Evolutionary conservation across 106 monocot species (phyloP), one percentile per base, ranked within the genome.

Genomic region (Dendrobium catenatum): DNA sequence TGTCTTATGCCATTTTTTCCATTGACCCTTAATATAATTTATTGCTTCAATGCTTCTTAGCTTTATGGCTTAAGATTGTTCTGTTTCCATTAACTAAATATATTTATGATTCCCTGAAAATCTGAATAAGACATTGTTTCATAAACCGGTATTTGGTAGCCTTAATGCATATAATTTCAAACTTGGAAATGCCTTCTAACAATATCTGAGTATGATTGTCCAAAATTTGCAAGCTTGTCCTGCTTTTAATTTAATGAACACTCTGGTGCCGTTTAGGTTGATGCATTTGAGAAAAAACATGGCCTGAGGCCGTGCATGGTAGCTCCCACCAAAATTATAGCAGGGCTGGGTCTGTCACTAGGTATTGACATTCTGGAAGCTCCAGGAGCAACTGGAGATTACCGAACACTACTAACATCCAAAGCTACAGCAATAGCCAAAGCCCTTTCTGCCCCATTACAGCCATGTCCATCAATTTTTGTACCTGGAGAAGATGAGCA

Each of bases 311-410:
- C 98, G 76, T 98, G 98, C 84, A 98, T 98, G 98, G 98, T 98
- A 37, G 98, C 98, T 82, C 98, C 98, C 41, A 98, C 98, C 37
- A 98, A 98, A 82, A 98, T 95, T 74, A 98, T 98, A 80, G 98
- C 98, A 48, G 98, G 98, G 16, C 80, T 98, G 72, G 98, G 98
- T 75, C 83, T 98, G 1, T 98, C 94, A 72, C 79, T 98, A 41
- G 94, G 93, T 55, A 87, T 98, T 56, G 98, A 94, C 77, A 98
- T 98, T 75, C 94, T 98, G 73, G 92, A 98, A 87, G 94, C 95
- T 73, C 91, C 94, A 48, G 98, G 98, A 77, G 98, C 98, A 75
- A 98, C 98, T 64, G 98, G 94, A 84, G 98, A 98, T 83, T 95
- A 98, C 77, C 84, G 94, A 68, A 95, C 98, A 31, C 86, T 93